Conservation (phyloP, 306 rosid species). For the Vigna angularis region DNA sequence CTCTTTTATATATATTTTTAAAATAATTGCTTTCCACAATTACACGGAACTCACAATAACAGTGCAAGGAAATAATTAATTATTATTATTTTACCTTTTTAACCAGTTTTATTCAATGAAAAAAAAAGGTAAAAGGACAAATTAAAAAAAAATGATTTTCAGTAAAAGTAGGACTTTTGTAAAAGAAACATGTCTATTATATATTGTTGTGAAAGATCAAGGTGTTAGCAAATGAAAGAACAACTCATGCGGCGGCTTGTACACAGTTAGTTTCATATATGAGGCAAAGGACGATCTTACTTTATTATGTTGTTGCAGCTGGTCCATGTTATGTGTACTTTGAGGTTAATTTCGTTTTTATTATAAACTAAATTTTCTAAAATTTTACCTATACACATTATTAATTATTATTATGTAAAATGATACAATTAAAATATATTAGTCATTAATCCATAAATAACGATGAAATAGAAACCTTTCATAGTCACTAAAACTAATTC, state of each 20-base stretch:
- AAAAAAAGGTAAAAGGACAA: neutral
- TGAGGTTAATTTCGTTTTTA: slow-evolving; percentile 8
- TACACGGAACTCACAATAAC: no score
- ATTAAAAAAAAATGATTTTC: neutral
- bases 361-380: neutral
- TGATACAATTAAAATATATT: neutral
- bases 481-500: neutral
- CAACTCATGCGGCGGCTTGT: slow-evolving; percentile 63
- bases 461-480: neutral
- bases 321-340: slow-evolving; percentile 35
- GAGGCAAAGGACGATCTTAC: slow-evolving; percentile 56
- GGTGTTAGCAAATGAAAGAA: slow-evolving; percentile 9
- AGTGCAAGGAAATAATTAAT: no score
- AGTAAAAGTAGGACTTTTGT: no score
- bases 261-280: slow-evolving; percentile 35
- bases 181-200: no score
- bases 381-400: neutral
- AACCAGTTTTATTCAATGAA: no score
- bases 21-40: no score
- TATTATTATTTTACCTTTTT: no score
- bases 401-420: neutral
- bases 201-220: neutral
- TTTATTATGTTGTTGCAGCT: slow-evolving; percentile 41
- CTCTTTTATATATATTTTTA: no score
- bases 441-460: neutral